Percentiles rank a stretch among this genome's conserved stretches.
Conservation (phyloP, 768 basidiomycete genomes). For the Serendipita sp. region DNA sequence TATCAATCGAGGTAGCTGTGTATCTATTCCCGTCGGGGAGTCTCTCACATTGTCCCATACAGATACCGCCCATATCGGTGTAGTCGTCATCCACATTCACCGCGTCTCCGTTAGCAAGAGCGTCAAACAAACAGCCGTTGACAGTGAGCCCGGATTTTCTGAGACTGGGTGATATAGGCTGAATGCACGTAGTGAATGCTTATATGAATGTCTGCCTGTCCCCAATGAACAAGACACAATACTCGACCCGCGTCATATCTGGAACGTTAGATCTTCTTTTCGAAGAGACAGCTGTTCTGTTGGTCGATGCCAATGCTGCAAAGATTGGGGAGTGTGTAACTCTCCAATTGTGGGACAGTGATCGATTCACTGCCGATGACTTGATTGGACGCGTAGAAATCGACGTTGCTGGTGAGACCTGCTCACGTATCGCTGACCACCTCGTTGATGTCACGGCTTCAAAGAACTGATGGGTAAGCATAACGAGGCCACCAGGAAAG, state of each 20-base stretch:
- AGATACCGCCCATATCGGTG: slow-evolving; percentile 7
- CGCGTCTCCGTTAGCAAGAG: neutral
- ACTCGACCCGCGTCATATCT: slow-evolving; percentile 5
- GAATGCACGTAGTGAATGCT: neutral
- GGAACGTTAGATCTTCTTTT: slow-evolving; percentile 4
- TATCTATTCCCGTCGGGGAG: neutral
- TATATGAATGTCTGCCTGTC: slow-evolving; percentile 8
- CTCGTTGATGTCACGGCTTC: neutral
- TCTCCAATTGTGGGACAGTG: slow-evolving; percentile 8
- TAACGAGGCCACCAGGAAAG: neutral
- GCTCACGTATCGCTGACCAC: neutral
- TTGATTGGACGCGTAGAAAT: slow-evolving; percentile 3
- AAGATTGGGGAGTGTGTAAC: slow-evolving; percentile 6
- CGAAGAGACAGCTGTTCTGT: slow-evolving; percentile 6
- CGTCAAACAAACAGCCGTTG: neutral
- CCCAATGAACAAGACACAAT: slow-evolving; percentile 6
- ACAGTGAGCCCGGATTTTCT: neutral
- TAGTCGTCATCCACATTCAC: slow-evolving; percentile 8
- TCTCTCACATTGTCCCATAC: neutral
- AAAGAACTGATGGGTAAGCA: slow-evolving; percentile 3
- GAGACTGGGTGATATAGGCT: neutral
- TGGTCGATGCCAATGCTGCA: slow-evolving; percentile 4
- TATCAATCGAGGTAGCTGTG: neutral
- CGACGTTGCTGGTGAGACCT: slow-evolving; percentile 7
- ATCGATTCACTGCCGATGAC: slow-evolving; percentile 9